A percentile compares a stretch with the other conserved stretches of the same genome.
These are phyloP conservation scores for Coemansia sp. DNA, from an alignment of 192 early-diverging fungal species.

Conservation along the genomic window DNA sequence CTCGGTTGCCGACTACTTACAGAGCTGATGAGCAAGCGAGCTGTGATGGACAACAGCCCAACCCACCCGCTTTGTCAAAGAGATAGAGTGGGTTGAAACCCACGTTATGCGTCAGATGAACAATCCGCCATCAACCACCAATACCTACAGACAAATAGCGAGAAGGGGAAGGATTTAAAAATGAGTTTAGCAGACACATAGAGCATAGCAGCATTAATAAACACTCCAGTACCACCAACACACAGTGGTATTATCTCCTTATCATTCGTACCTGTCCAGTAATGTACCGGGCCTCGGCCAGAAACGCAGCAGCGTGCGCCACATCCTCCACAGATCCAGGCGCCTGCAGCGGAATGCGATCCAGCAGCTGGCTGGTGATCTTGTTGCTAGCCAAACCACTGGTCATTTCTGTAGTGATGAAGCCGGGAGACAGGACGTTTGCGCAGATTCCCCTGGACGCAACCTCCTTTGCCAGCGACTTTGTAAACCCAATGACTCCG, in stretches of 20 bases:
- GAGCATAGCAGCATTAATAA: not conserved
- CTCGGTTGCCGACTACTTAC: slow-evolving; percentile 28
- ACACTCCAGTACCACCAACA: not conserved
- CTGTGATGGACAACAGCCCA: not conserved
- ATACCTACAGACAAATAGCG: slow-evolving; percentile 10
- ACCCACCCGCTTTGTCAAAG: too few species aligned
- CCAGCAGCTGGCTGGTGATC: slow-evolving; percentile 23
- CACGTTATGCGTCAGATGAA: slow-evolving; percentile 14
- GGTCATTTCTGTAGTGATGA: slow-evolving; percentile 68
- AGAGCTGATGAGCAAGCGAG: not conserved
- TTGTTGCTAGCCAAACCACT: not conserved
- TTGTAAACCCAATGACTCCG: slow-evolving; percentile 82
- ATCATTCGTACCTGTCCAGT: slow-evolving; percentile 35
- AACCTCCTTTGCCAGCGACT: slow-evolving; percentile 78
- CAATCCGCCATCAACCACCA: slow-evolving; percentile 49
- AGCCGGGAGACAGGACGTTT: slow-evolving; percentile 86
- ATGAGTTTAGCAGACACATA: not conserved
- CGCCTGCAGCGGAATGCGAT: slow-evolving; percentile 19
- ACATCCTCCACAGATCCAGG: slow-evolving; percentile 33
- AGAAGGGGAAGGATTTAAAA: not conserved
- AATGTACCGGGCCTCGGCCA: slow-evolving; percentile 38
- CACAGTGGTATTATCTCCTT: not conserved
- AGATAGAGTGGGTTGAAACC: too few species aligned
- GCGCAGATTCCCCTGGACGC: slow-evolving; percentile 70
- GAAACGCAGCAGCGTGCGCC: slow-evolving; percentile 34